phyloP scores from a whole-genome alignment of 2,329 filamentous ascomycete species.

The Clonostachys byssicola region DNA sequence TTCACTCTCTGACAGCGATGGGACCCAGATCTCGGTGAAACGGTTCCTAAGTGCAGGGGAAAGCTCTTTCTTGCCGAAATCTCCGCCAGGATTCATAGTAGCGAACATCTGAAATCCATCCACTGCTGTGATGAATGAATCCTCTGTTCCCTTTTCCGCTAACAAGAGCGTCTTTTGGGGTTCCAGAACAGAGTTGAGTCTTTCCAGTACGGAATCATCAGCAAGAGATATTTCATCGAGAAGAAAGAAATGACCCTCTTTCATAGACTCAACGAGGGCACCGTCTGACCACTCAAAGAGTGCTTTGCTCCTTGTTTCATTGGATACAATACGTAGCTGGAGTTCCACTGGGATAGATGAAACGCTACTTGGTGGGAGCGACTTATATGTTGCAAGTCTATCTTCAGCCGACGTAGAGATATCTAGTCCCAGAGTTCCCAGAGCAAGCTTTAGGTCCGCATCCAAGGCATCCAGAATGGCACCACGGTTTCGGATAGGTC shows the following conservation, averaged over 20 bases:
- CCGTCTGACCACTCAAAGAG: conserved; percentile 97
- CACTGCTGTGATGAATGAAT: conserved; percentile 72
- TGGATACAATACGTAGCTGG: conserved; percentile 37
- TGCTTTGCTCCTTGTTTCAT: conserved; percentile 66
- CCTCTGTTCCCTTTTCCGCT: conserved; percentile 85
- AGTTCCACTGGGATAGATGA: conserved; percentile 44
- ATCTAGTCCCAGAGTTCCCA: conserved; percentile 35
- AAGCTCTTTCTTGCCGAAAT: conserved; percentile 96
- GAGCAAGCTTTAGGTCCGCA: conserved; percentile 49
- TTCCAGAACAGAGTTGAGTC: conserved; percentile 94
- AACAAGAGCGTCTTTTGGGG: conserved; percentile 80
- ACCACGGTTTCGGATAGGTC: conserved; percentile 82
- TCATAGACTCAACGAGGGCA: conserved; percentile 91
- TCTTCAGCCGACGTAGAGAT: conserved; percentile 41
- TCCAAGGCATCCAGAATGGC: conserved; percentile 64
- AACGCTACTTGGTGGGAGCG: conserved; percentile 37
- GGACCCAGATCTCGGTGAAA: conserved; percentile 99
- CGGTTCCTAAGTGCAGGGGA: conserved; percentile 93
- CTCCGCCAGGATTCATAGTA: conserved; percentile 98
- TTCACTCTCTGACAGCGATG: conserved; percentile 75
- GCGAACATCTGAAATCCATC: conserved; percentile 92
- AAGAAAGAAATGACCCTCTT: conserved; percentile 81
- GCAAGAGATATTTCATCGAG: conserved; percentile 97
- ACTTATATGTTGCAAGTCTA: conserved; percentile 53
- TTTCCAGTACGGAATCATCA: conserved; percentile 93